Base-by-base conservation (phyloP, 2,329 filamentous ascomycete species). In the Xylaria multiplex region DNA sequence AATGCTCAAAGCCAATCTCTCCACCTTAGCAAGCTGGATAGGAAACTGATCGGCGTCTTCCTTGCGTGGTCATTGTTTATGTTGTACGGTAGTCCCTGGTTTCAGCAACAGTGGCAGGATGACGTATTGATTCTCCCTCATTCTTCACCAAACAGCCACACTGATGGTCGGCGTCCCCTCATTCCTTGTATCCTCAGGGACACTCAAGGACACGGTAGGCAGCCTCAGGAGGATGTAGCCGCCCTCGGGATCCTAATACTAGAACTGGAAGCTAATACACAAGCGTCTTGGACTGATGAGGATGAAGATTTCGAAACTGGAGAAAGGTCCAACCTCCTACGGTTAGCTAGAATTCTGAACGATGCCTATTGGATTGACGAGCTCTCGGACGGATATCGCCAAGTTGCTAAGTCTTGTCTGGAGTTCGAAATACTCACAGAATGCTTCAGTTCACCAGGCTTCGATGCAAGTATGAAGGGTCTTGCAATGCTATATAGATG, bases 351-450 rank as follows among this genome's bases (percentile, higher is more conserved):
- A 22, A 56, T 56, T 24, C 35, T 56, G 19, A 16, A 22, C 7
- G 32, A 55, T 14, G 16, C 37, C 1, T 16, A 37, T 13, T 45
- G 35, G 53, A 19, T 22, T 13, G 19, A 37, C 13, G 53, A 42
- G 16, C n/a, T 57, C 30, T 42, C 32, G 9, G 54, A 46, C 19
- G 54, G 37, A 22, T 57, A 57, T 42, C 40, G 54, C 2, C 37
- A 45, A 32, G 40, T 57, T 13, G 54, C 54, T 19, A 57, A 30
- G 22, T 40, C 54, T 8, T 57, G 54, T 30, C 54, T 57, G 1
- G 40, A 48, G 37, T 57, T 57, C 16, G 40, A 48, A 30, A 24
- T 13, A 3, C 37, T 46, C 6, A 22, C 35, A 11, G 40, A 45
- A 27, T 16, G 13, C 3, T 57, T 32, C 6, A 32, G 22, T 24